These are phyloP conservation scores for Chamaecrista fasciculata DNA, from an alignment of 306 rosid genomes.

Conservation along the genomic window DNA sequence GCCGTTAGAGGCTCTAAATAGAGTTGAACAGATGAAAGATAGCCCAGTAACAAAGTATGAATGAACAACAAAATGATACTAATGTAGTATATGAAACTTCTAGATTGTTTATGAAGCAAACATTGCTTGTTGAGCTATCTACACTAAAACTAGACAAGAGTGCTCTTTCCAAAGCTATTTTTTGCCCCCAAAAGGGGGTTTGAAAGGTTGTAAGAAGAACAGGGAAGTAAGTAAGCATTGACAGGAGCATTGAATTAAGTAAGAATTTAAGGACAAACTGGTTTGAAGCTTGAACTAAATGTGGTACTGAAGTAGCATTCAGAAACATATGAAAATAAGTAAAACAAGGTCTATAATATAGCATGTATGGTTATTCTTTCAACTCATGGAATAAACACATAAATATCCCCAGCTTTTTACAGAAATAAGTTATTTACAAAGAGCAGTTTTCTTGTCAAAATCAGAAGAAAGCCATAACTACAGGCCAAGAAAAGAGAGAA, in stretches of 20 bases:
- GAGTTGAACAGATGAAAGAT: too few species aligned
- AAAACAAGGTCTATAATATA: neutral
- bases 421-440: too few species aligned
- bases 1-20: too few species aligned
- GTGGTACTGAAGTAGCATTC: neutral
- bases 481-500: too few species aligned
- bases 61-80: too few species aligned
- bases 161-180: neutral
- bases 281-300: neutral
- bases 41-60: too few species aligned
- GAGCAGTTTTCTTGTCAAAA: neutral
- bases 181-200: neutral
- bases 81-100: too few species aligned
- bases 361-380: slow-evolving; percentile 5
- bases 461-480: too few species aligned
- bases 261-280: neutral
- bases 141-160: neutral
- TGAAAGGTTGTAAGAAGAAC: neutral
- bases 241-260: too few species aligned
- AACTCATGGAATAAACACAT: neutral
- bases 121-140: neutral
- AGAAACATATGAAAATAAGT: neutral
- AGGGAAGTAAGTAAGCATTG: too few species aligned
- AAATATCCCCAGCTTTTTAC: too few species aligned
- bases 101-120: neutral